Conservation (phyloP, 495 filamentous ascomycete species). For the Elaphomyces granulatus region DNA sequence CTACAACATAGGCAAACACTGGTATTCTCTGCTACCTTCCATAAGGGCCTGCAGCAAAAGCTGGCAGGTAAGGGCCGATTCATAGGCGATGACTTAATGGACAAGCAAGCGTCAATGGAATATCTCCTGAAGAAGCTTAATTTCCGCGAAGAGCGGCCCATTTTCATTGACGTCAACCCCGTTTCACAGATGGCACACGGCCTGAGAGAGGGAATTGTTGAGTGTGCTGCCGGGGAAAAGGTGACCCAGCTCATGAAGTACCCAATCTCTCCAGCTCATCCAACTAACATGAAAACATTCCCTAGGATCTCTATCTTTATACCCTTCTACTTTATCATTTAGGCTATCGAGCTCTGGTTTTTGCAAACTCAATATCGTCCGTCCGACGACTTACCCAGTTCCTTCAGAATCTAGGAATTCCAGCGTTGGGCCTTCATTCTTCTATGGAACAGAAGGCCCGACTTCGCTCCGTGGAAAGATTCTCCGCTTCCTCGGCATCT, state of each 20-base stretch:
- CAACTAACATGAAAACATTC: conserved; percentile 6
- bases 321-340: conserved; percentile 72
- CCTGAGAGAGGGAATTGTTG: conserved; percentile 78
- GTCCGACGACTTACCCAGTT: conserved; percentile 78
- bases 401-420: conserved; percentile 68
- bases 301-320: conserved; percentile 82
- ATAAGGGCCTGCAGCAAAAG: conserved; percentile 78
- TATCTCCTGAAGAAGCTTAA: conserved; percentile 83
- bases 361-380: conserved; percentile 89
- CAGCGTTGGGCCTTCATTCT: conserved; percentile 69
- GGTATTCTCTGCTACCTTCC: conserved; percentile 94
- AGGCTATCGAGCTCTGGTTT: conserved; percentile 64
- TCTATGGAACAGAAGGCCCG: conserved; percentile 97
- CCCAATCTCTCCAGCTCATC: neutral
- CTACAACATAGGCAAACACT: conserved; percentile 58
- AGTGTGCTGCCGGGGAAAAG: conserved; percentile 89
- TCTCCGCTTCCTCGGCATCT: conserved; percentile 48
- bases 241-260: conserved; percentile 20
- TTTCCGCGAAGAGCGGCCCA: conserved; percentile 68
- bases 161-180: conserved; percentile 85
- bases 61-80: conserved; percentile 57
- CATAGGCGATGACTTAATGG: conserved; percentile 41
- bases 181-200: conserved; percentile 69
- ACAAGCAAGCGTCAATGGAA: conserved; percentile 69
- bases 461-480: conserved; percentile 79